phyloP scores from a whole-genome alignment of 805 yeast genomes.

The Kodamaea neixiangensis region DNA sequence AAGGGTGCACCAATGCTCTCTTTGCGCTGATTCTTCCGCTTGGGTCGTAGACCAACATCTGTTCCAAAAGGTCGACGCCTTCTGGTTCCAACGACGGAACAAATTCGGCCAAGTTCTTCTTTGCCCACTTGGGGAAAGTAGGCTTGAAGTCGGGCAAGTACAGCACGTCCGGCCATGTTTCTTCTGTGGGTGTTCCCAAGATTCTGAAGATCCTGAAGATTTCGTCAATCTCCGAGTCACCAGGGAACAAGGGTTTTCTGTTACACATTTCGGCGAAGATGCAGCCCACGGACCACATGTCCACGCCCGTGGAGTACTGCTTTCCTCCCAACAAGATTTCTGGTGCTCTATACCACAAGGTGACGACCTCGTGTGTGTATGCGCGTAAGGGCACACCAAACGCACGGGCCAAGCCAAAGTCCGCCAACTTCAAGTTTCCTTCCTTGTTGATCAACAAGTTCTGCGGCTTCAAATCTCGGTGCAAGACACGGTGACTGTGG shows the following conservation, averaged over 20 bases:
- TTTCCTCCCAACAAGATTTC: conserved; percentile 94
- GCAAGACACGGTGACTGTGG: conserved; percentile 91
- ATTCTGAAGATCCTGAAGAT: conserved; percentile 89
- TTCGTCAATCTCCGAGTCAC: conserved; percentile 97
- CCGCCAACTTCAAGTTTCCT: conserved; percentile 69
- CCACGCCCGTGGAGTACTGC: conserved; percentile 97
- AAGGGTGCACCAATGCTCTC: conserved; percentile 87
- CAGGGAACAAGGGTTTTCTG: conserved; percentile 93
- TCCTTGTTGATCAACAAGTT: conserved; percentile 92
- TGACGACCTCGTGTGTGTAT: conserved; percentile 97
- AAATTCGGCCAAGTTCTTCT: conserved; percentile 65
- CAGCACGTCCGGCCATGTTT: conserved; percentile 91
- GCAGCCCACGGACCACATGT: conserved; percentile 98
- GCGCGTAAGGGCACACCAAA: conserved; percentile 97
- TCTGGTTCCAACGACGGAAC: conserved; percentile 80
- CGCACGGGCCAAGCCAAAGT: conserved; percentile 95
- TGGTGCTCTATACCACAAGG: conserved; percentile 97
- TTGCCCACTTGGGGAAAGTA: conserved; percentile 88
- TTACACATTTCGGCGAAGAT: conserved; percentile 98
- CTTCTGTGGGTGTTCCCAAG: conserved; percentile 93
- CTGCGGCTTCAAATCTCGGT: conserved; percentile 96
- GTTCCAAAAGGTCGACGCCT: conserved; percentile 81
- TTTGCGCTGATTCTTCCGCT: conserved; percentile 92
- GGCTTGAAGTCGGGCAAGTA: conserved; percentile 91
- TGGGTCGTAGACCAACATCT: conserved; percentile 87